Percentiles rank a stretch among this genome's conserved stretches.
Conservation (phyloP, 169 alveolate species). For the Plasmodium relictum region DNA sequence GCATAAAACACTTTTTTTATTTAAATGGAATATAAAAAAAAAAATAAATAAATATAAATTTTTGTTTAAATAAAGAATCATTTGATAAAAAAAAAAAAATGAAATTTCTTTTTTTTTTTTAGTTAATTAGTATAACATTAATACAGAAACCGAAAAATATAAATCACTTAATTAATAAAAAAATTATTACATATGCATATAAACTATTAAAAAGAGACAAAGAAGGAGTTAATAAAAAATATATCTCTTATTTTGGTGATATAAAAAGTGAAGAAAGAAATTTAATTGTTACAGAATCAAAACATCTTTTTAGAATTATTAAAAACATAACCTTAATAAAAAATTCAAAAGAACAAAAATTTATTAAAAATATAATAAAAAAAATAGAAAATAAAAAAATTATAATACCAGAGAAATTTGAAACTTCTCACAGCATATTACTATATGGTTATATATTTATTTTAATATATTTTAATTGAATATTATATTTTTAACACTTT, state of each 20-base stretch:
- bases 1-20: neutral
- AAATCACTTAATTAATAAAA: neutral
- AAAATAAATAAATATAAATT: neutral
- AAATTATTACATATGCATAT: conserved; percentile 41
- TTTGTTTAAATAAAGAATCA: neutral
- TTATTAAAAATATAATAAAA: conserved; percentile 27
- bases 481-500: too few relatives aligned
- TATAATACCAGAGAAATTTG: neutral
- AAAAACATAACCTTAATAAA: neutral
- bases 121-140: conserved; percentile 15
- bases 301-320: conserved; percentile 7
- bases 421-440: neutral
- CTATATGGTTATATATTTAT: neutral
- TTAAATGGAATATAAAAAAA: neutral
- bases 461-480: neutral
- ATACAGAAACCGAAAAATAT: neutral
- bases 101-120: neutral
- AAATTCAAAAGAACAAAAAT: conserved; percentile 26
- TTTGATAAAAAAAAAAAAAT: neutral
- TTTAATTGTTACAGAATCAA: conserved; percentile 14
- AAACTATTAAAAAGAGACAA: conserved; percentile 54
- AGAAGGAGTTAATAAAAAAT: conserved; percentile 48
- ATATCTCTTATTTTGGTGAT: conserved; percentile 31
- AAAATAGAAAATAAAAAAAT: conserved; percentile 31
- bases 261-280: conserved; percentile 15